Evolutionary conservation across 2,329 filamentous ascomycete genomes (phyloP), one percentile per base, ranked within the genome.

Genomic region (Fusarium tanahbumbuense): DNA sequence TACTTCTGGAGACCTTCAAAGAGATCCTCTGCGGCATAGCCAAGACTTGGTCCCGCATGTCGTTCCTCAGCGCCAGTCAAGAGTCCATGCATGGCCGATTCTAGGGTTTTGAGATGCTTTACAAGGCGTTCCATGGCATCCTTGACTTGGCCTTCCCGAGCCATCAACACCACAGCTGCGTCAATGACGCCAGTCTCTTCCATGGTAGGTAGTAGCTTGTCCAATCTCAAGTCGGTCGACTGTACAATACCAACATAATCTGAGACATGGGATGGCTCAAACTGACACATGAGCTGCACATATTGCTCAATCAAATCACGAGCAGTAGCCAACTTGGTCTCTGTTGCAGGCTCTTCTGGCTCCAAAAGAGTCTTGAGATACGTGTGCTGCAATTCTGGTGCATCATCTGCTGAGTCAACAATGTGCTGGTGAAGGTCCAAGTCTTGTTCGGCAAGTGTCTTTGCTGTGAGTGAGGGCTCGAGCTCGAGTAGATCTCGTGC

Each of bases 101-200:
- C 92, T 1, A 99, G 84, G 1, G 91, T 94, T 40, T 86, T 85
- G 27, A 99, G 81, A 76, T 99, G 95, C 71, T 86, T 88, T n/a
- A 93, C 87, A 23, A 99, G 86, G 49, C 96, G 89, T 59, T 90
- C 86, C 91, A 99, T 97, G 8, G 94, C 96, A 73, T 91, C 88
- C 65, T 88, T 87, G 15, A 95, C 86, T 75, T 96, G 89, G 1
- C 97, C 96, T 76, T 98, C 94, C 62, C 93, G 89, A 41, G 93
- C 93, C 86, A 99, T 92, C 12, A 99, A 85, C 3, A 97, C 89
- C 9, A 99, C 93, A 1, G 94, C 95, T 7, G 94, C 97, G 81
- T 99, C 96, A 47, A 99, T 89, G 8, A 96, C 93, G 2, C 94
- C 94, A 44, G 91, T 94, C 67, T 92, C 88, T 79, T 99, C 97